Evolutionary conservation across 2,329 filamentous ascomycete species (phyloP), one percentile per base, ranked within the genome.

Genomic region (Nothophoma quercina): DNA sequence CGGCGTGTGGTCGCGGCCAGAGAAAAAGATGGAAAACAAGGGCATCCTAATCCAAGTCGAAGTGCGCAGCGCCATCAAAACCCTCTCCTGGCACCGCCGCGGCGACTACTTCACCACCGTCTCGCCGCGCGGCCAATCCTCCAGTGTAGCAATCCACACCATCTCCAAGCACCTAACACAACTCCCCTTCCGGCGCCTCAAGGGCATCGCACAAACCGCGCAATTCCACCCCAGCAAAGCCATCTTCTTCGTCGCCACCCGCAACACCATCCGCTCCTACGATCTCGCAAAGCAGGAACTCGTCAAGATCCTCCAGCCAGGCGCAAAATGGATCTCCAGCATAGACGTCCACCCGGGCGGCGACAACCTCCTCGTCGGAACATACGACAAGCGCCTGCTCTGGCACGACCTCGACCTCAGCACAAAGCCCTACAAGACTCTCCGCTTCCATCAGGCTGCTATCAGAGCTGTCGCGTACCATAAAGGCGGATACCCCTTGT

Each of bases 401-500:
- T 99, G 95, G 95, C 95, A 98, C 78, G 95, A 99, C 77, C 83
- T 98, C 46, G 95, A 99, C 63, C 85, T 99, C 28, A 95, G 91
- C 1, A 88, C 85, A 58, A 86, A 91, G 41, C 95, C 95, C 0
- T 98, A 96, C 81, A 97, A 97, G 81, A 98, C 93, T 1, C 87
- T 99, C 77, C 86, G 95, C 42, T 99, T 98, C 80, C 95, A 99
- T 78, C 79, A 85, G 56, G 90, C 96, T 75, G 95, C 95, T 36
- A 96, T 99, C 67, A 86, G 96, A 39, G 86, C 88, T 10, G 95
- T 97, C 48, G 88, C 86, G 63, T 99, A 90, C 77, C 96, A 99
- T 76, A 87, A 87, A 51, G 86, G 87, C 55, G 81, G 81, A 7
- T 85, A 87, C 56, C 93, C 95, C 15, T 82, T 99, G 28, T 98